These are phyloP conservation scores for Trichosanthes truncata DNA, from an alignment of 306 rosid genomes.

Conservation along the genomic window DNA sequence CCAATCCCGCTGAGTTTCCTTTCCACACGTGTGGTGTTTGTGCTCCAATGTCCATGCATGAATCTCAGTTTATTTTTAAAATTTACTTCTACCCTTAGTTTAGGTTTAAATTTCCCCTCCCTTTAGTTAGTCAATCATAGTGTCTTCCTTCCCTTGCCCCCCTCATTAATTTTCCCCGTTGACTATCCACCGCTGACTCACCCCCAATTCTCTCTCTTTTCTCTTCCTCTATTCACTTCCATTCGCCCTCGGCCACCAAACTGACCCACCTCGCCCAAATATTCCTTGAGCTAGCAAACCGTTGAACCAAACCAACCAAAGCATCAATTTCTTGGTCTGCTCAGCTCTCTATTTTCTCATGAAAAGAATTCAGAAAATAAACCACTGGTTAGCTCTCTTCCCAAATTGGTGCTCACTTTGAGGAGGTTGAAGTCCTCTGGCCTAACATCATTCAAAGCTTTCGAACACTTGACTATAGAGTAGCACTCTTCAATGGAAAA, in stretches of 20 bases:
- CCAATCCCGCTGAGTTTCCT: not conserved
- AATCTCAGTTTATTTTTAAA: not conserved
- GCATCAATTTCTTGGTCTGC: not conserved
- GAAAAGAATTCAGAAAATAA: not conserved
- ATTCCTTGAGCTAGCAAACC: not conserved
- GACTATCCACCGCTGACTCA: not conserved
- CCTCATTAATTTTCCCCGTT: not conserved
- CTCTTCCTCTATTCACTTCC: not conserved
- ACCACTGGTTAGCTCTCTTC: not conserved
- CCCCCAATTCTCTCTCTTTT: not conserved
- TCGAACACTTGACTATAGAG: not conserved
- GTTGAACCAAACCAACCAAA: not conserved
- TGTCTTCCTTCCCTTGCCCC: not conserved
- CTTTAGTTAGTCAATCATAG: not conserved
- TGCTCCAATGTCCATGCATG: not conserved
- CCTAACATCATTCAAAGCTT: not conserved
- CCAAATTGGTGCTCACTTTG: not conserved
- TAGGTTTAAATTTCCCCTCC: not conserved
- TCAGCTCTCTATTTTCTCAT: not conserved
- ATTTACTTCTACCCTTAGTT: not conserved
- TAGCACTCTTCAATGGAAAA: not conserved
- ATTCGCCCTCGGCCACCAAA: not conserved
- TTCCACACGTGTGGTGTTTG: not conserved
- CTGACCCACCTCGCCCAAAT: not conserved
- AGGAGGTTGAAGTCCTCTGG: not conserved